Evolutionary conservation across 768 basidiomycete genomes (phyloP).

Genomic region (Xerocomus potaroensis): DNA sequence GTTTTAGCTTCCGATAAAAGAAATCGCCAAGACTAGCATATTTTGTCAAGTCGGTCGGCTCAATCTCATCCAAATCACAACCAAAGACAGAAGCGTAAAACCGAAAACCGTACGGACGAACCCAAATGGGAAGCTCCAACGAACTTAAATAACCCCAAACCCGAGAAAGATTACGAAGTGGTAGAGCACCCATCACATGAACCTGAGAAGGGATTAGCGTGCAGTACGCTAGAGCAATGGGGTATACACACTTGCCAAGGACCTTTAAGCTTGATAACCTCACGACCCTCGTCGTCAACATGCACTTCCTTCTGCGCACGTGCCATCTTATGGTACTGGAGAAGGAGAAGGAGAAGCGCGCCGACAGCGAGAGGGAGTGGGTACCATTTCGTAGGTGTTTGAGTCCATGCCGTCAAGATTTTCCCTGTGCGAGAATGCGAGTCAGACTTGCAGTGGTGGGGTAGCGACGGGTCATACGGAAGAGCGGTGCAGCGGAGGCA

Average conservation of each 20-base stretch:
- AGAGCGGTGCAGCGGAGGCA: conserved; percentile 40
- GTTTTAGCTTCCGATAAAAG: conserved; percentile 86
- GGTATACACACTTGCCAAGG: conserved; percentile 77
- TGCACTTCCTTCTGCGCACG: conserved; percentile 58
- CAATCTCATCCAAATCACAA: conserved; percentile 91
- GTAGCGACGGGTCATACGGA: conserved; percentile 31
- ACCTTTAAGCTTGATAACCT: conserved; percentile 76
- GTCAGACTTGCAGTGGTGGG: conserved; percentile 3
- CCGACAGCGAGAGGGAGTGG: conserved; percentile 90
- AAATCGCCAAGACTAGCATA: conserved; percentile 92
- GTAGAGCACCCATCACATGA: conserved; percentile 94
- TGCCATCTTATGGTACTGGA: conserved; percentile 65
- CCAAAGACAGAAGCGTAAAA: conserved; percentile 87
- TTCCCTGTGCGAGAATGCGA: conserved; percentile 38
- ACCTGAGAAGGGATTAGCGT: conserved; percentile 47
- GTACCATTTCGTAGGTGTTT: conserved; percentile 93
- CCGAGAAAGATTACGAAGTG: conserved; percentile 91
- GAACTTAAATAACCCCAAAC: conserved; percentile 97
- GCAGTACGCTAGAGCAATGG: not conserved
- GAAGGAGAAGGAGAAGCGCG: conserved; percentile 75
- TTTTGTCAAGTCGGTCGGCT: conserved; percentile 65
- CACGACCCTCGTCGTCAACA: conserved; percentile 79
- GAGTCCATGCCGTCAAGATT: conserved; percentile 72
- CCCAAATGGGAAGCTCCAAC: conserved; percentile 89
- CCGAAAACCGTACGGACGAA: conserved; percentile 85